These are phyloP conservation scores for Fusarium globosum DNA, from an alignment of 2,329 filamentous ascomycete genomes.

Conservation along the genomic window DNA sequence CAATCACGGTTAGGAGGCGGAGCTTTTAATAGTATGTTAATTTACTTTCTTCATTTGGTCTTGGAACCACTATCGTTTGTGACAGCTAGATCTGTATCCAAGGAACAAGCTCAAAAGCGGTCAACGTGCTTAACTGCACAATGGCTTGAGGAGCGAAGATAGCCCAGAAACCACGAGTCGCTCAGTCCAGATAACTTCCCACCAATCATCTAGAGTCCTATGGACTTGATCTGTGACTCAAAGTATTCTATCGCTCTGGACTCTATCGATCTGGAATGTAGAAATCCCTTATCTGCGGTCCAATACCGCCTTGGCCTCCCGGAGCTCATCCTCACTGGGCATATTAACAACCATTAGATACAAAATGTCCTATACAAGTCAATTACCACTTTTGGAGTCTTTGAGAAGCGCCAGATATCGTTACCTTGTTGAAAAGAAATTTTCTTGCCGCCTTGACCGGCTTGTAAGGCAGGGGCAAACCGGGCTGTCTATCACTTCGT, in stretches of 20 bases:
- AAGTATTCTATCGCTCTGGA: not conserved
- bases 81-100: not conserved
- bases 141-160: not conserved
- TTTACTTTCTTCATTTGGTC: not conserved
- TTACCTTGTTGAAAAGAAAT: conserved; percentile 13
- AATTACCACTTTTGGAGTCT: fast-evolving
- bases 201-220: not conserved
- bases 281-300: not conserved
- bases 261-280: not conserved
- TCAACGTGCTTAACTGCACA: too few relatives aligned
- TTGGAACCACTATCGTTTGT: not conserved
- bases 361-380: conserved; percentile 1
- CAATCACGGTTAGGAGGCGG: not conserved
- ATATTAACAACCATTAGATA: conserved; percentile 17
- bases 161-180: too few relatives aligned
- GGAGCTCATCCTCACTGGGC: conserved; percentile 1
- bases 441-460: conserved; percentile 6
- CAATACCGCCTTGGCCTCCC: not conserved
- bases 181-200: too few relatives aligned
- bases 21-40: not conserved
- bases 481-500: not conserved
- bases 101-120: not conserved
- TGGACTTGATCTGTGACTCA: not conserved
- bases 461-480: not conserved
- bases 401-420: fast-evolving